Conservation (phyloP, 192 early-diverging fungal genomes). For the Podila horticola region DNA sequence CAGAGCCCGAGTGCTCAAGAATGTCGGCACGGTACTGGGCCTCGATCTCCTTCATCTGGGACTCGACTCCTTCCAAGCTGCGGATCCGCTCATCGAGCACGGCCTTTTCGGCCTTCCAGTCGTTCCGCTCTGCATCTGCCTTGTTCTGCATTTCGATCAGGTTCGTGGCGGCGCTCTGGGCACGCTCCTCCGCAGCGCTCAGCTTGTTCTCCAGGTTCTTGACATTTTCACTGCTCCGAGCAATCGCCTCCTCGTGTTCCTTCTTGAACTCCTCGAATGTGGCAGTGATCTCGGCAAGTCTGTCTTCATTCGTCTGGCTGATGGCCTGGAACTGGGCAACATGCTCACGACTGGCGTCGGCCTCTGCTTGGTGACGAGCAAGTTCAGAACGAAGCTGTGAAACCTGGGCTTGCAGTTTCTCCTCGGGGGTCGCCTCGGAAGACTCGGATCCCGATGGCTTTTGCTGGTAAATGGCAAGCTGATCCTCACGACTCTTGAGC, state of each 20-base stretch:
- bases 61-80: conserved; percentile 30
- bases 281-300: conserved; percentile 69
- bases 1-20: conserved; percentile 56
- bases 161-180: conserved; percentile 29
- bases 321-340: conserved; percentile 68
- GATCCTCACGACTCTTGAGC: conserved; percentile 58
- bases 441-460: conserved; percentile 30
- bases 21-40: conserved; percentile 60
- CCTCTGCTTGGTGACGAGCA: conserved; percentile 62
- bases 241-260: conserved; percentile 54
- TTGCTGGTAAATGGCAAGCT: conserved; percentile 55
- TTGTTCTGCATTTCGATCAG: conserved; percentile 58
- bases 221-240: conserved; percentile 36
- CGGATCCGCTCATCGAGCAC: conserved; percentile 36
- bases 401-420: conserved; percentile 49
- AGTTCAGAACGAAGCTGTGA: conserved; percentile 60
- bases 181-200: conserved; percentile 30
- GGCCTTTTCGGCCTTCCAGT: conserved; percentile 49
- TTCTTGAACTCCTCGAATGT: conserved; percentile 77
- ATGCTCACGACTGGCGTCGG: conserved; percentile 58
- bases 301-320: conserved; percentile 67
- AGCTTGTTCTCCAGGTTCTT: conserved; percentile 45
- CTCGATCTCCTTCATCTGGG: conserved; percentile 10
- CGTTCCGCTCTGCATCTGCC: conserved; percentile 53
- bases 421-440: conserved; percentile 28